Conservation (phyloP, 2,329 filamentous ascomycete genomes). For the Colletotrichum eremochloae region DNA sequence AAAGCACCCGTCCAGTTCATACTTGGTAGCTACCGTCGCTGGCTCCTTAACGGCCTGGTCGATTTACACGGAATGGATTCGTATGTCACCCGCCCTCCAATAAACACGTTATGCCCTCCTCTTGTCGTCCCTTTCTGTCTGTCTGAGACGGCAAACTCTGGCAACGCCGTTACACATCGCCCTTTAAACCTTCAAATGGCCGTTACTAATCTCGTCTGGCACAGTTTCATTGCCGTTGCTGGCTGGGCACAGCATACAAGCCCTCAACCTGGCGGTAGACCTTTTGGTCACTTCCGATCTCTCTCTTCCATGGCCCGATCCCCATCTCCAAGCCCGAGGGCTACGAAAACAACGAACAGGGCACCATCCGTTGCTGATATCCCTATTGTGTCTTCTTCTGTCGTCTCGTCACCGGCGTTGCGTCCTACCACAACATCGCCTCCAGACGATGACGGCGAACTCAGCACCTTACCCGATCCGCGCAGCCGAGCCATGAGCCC, state of each 20-base stretch:
- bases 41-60: background rate
- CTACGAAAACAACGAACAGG: constrained; percentile 54
- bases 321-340: constrained; percentile 50
- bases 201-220: constrained; percentile 37
- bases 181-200: constrained; percentile 20
- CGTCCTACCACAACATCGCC: constrained; percentile 55
- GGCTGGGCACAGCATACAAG: constrained; percentile 64
- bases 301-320: constrained; percentile 64
- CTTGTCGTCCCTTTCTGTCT: background rate
- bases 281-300: constrained; percentile 65
- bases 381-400: constrained; percentile 55
- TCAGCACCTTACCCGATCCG: constrained; percentile 78
- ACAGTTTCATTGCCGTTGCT: constrained; percentile 67
- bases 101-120: constrained; percentile 3
- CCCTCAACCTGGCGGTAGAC: constrained; percentile 51
- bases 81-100: constrained; percentile 33
- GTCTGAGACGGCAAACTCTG: background rate
- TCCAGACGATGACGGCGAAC: constrained; percentile 67
- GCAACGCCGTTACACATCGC: background rate
- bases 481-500: constrained; percentile 66
- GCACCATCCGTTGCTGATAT: constrained; percentile 55
- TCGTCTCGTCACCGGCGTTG: constrained; percentile 51
- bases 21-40: constrained; percentile 19
- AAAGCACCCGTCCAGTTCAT: background rate
- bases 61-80: constrained; percentile 30